Percentiles rank a stretch among this genome's conserved stretches.
phyloP scores from a whole-genome alignment of 352 stramenopile genomes.

The Phytophthora constricta region DNA sequence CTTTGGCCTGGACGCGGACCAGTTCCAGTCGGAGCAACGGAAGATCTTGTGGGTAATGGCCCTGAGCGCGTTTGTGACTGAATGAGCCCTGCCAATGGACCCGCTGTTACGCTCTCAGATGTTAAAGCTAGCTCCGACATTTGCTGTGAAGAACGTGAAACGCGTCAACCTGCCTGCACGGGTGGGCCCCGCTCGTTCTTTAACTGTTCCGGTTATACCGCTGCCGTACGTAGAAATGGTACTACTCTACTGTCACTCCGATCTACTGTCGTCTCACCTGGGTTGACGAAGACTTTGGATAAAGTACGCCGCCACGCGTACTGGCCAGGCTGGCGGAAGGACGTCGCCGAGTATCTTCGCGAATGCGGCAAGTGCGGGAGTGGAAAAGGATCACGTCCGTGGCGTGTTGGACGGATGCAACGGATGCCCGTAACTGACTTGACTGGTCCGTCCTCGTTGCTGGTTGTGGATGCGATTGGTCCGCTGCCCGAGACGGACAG shows the following conservation, averaged over 20 bases:
- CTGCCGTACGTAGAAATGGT: not conserved
- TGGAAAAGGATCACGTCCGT: slow-evolving; percentile 1
- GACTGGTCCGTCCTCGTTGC: not conserved
- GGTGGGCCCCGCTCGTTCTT: not conserved
- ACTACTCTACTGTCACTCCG: slow-evolving; percentile 3
- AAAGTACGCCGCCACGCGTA: slow-evolving; percentile 1
- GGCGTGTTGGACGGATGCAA: slow-evolving; percentile 6
- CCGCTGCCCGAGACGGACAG: not conserved
- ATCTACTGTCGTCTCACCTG: slow-evolving; percentile 3
- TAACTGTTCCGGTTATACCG: not conserved
- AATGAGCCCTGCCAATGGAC: not conserved
- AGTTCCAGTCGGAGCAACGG: not conserved
- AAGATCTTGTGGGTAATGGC: not conserved
- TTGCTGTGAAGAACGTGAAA: not conserved
- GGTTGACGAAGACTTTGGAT: slow-evolving; percentile 4
- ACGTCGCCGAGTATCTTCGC: not conserved
- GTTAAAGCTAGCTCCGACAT: not conserved
- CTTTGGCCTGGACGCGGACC: not conserved
- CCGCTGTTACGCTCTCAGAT: not conserved
- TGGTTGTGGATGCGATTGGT: slow-evolving; percentile 11
- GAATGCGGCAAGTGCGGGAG: not conserved
- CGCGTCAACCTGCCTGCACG: not conserved
- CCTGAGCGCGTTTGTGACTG: not conserved
- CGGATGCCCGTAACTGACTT: slow-evolving; percentile 3
- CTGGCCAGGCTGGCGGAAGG: slow-evolving; percentile 8